These are phyloP conservation scores for Russula dissimulans DNA, from an alignment of 768 basidiomycete genomes.

Conservation along the genomic window DNA sequence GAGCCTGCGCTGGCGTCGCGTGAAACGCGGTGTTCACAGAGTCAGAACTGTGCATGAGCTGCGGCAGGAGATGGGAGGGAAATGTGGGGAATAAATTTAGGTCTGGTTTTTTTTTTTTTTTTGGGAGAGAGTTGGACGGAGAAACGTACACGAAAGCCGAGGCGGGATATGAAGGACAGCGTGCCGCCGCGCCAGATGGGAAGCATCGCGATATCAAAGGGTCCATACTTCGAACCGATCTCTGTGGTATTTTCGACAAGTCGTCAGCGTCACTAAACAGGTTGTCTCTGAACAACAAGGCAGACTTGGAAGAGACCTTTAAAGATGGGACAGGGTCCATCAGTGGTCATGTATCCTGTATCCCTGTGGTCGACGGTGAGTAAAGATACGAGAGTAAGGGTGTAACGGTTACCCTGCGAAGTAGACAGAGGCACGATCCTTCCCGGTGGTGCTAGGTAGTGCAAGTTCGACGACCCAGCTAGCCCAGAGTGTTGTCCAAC, in stretches of 20 bases:
- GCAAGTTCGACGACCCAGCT: conserved; percentile 33
- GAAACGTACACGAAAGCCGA: conserved; percentile 31
- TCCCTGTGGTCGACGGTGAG: conserved; percentile 23
- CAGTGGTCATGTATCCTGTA: conserved; percentile 30
- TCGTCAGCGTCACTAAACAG: background rate
- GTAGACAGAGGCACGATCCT: conserved; percentile 19
- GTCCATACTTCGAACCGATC: conserved; percentile 32
- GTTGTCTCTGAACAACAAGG: no score
- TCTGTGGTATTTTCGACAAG: conserved; percentile 21
- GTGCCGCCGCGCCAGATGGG: conserved; percentile 39
- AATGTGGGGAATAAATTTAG: no score
- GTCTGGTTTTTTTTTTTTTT: no score
- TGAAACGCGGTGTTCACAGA: conserved; percentile 29
- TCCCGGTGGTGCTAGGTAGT: conserved; percentile 4
- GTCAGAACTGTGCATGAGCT: conserved; percentile 17
- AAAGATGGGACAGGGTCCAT: conserved; percentile 31
- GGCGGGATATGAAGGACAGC: conserved; percentile 30
- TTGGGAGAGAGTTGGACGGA: background rate
- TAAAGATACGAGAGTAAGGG: background rate
- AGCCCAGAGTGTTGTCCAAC: conserved; percentile 31
- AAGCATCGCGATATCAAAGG: conserved; percentile 34
- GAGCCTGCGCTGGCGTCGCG: conserved; percentile 34
- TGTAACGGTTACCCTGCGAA: conserved; percentile 23
- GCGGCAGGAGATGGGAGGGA: conserved; percentile 16
- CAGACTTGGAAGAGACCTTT: conserved; percentile 21